Conservation (phyloP, 2,329 filamentous ascomycete genomes). For the Falciphora oryzae region DNA sequence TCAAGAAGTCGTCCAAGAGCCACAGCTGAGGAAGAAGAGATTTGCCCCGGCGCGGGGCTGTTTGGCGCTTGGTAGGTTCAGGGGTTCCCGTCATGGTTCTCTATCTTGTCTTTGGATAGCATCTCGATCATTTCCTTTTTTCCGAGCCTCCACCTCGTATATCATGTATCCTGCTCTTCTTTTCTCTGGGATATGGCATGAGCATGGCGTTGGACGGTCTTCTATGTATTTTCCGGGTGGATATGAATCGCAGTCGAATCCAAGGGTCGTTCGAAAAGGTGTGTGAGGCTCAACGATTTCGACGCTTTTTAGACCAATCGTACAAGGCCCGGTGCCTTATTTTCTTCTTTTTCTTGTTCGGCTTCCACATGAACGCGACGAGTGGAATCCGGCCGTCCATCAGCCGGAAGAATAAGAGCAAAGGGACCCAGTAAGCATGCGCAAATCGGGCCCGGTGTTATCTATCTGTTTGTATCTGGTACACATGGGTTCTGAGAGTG, state of each 20-base stretch:
- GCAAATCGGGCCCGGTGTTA: neutral
- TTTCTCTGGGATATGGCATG: neutral
- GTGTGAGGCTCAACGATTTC: neutral
- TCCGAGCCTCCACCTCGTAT: neutral
- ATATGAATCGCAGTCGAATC: neutral
- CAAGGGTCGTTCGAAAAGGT: neutral
- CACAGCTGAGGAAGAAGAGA: slow-evolving; percentile 4
- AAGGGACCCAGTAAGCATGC: neutral
- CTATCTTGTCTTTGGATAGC: neutral
- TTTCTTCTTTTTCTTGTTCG: no score
- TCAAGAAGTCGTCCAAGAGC: slow-evolving; percentile 23
- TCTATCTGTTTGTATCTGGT: neutral
- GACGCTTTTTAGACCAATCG: neutral
- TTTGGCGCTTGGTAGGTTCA: neutral
- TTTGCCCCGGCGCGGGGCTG: neutral
- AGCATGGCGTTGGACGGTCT: slow-evolving; percentile 1
- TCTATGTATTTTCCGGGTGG: neutral
- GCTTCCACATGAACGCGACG: neutral
- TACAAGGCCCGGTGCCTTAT: neutral
- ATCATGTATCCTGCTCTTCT: neutral
- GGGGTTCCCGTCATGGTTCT: neutral
- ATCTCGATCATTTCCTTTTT: neutral
- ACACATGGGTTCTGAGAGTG: neutral
- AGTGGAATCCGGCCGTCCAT: no score
- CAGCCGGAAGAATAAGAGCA: no score